These are phyloP conservation scores for Blastobotrys chiropterorum DNA, from an alignment of 805 yeast species.

Conservation along the genomic window DNA sequence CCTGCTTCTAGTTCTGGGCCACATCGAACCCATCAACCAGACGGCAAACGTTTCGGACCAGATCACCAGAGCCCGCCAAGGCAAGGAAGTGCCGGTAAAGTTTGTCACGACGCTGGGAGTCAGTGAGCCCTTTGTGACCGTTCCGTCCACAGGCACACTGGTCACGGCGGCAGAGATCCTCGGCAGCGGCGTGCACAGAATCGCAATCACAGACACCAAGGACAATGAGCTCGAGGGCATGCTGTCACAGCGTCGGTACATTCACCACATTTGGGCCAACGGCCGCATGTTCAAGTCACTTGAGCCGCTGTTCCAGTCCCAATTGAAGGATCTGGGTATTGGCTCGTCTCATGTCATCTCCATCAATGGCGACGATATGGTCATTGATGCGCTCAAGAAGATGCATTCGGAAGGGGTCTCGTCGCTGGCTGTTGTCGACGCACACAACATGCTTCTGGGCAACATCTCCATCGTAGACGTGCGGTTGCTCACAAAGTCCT, in stretches of 20 bases:
- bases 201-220: constrained; percentile 61
- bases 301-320: constrained; percentile 63
- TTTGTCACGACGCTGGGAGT: constrained; percentile 80
- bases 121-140: constrained; percentile 79
- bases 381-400: constrained; percentile 77
- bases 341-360: constrained; percentile 70
- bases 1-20: constrained; percentile 75
- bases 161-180: constrained; percentile 74
- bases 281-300: constrained; percentile 78
- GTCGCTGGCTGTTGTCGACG: constrained; percentile 88
- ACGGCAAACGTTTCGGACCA: constrained; percentile 28
- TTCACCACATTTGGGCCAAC: constrained; percentile 85
- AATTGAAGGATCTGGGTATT: constrained; percentile 66
- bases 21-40: constrained; percentile 34
- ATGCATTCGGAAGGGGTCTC: constrained; percentile 84
- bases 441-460: constrained; percentile 68
- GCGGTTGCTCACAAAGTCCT: constrained; percentile 75
- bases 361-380: constrained; percentile 77
- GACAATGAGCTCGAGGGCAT: constrained; percentile 66
- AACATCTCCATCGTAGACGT: constrained; percentile 95
- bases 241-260: constrained; percentile 82
- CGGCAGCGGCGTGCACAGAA: constrained; percentile 94
- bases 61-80: constrained; percentile 65
- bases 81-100: constrained; percentile 86
- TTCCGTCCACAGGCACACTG: constrained; percentile 55